Evolutionary conservation across 805 yeast genomes (phyloP), one percentile per base, ranked within the genome.

Genomic region (Hermanozyma aechmeae): DNA sequence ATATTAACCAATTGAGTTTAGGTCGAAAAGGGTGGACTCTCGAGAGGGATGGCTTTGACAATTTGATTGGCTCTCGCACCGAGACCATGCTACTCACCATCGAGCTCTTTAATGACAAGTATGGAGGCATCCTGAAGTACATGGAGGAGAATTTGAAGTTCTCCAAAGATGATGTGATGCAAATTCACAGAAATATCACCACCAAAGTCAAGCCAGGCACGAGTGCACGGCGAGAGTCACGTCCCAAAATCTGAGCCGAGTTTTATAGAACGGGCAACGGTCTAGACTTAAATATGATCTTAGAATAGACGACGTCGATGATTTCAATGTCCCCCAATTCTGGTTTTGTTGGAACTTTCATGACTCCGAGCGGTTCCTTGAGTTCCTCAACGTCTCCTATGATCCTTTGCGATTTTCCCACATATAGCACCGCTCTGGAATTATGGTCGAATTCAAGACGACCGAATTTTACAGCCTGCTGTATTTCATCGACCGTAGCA

Each of bases 231-330:
- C n/a, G n/a, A n/a, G n/a, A n/a, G n/a, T n/a, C n/a, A n/a, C n/a
- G n/a, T n/a, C n/a, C n/a, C n/a, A n/a, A n/a, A n/a, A n/a, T n/a
- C n/a, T n/a, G n/a, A n/a, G n/a, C n/a, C n/a, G n/a, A n/a, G n/a
- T n/a, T 12, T 59, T 48, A 79, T 87, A 80, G 79, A 28, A 80
- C 75, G 4, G 93, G 93, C 28, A 82, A 56, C 0, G 93, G 92
- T 37, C 93, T 61, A 23, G 71, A 70, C 27, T 63, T 70, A 46
- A 82, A 82, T 6, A 77, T 61, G 13, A 80, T 51, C 44, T 77
- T 79, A 36, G 68, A 64, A 18, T 54, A 54, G 3, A 82, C 63
- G 2, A 82, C 53, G 46, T 80, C 89, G 7, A 76, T 52, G 40
- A 80, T 52, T 3, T 53, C 50, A 7, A 48, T 48, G 2, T 39